These are phyloP conservation scores for Aspergillus sp. DNA, from an alignment of 2,329 filamentous ascomycete species.

Conservation along the genomic window DNA sequence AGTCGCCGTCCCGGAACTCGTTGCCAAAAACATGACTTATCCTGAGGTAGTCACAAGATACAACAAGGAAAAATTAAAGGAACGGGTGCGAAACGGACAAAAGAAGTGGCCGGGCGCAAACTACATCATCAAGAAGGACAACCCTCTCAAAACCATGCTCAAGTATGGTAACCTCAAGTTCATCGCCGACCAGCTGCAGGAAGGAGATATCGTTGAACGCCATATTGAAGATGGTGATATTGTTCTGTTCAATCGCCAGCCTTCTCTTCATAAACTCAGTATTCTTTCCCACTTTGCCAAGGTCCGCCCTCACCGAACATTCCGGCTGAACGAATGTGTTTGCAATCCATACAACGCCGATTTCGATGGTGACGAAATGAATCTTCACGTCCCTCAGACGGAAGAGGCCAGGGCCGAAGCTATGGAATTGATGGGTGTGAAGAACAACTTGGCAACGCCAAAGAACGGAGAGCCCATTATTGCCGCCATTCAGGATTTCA, in stretches of 20 bases:
- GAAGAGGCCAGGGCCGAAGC: constrained; percentile 96
- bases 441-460: constrained; percentile 92
- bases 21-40: constrained; percentile 97
- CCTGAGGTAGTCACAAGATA: constrained; percentile 84
- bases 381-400: constrained; percentile 94
- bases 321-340: constrained; percentile 96
- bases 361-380: constrained; percentile 99
- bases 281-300: constrained; percentile 96
- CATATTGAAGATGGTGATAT: constrained; percentile 95
- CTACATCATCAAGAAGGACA: constrained; percentile 72
- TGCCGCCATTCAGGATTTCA: constrained; percentile 98
- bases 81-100: constrained; percentile 75
- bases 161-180: constrained; percentile 73
- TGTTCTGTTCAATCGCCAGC: constrained; percentile 96
- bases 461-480: constrained; percentile 99
- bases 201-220: constrained; percentile 89
- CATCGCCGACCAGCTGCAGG: constrained; percentile 73
- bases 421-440: constrained; percentile 95
- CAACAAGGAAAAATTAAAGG: constrained; percentile 80
- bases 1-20: constrained; percentile 85
- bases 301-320: constrained; percentile 91
- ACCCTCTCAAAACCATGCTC: constrained; percentile 73
- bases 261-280: constrained; percentile 96
- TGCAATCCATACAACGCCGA: constrained; percentile 98
- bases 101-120: constrained; percentile 88